Evolutionary conservation across 352 stramenopile genomes (phyloP), one percentile per base, ranked within the genome.

Genomic region (Pythium aquatile): DNA sequence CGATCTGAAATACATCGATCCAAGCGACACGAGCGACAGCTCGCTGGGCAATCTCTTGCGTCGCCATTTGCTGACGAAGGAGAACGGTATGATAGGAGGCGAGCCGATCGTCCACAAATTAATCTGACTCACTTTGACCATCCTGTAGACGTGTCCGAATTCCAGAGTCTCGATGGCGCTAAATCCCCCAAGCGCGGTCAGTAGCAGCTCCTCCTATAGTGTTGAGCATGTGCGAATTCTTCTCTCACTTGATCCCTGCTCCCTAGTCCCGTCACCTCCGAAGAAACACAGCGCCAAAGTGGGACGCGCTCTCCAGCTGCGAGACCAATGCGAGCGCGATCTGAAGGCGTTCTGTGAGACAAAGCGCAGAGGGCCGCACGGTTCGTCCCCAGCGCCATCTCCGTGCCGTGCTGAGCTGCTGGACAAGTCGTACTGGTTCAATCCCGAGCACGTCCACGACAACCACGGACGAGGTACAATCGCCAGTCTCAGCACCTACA

Each of bases 311-410:
- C 63, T 91, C 16, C 66, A 76, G 33, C 42, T 88, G 4, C 83
- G 75, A 40, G 75, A 84, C 37, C 69, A 76, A 29, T 89, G 82
- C 52, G 81, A 90, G 35, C 70, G 62, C 10, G 76, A 88, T 3
- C 63, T 90, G 37, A 56, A 75, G 16, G 53, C 46, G 2, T 79
- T 79, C 37, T 88, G 59, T 29, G 78, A 88, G 53, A 58, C 75
- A 10, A 88, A 81, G 55, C 61, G 53, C 11, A 68, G 42, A 14
- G 53, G 52, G 0, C 67, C 62, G 4, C 68, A 46, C 30, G 35
- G 46, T 11, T 42, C 33, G 7, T 55, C 42, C 2, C 59, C 63
- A 13, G 14, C 48, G 1, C 57, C 52, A 5, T 53, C 48, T 3
- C 54, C 60, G 17, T 66, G 55, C 28, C 40, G 26, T 26, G 52